These are phyloP conservation scores for Pleoardoris graminearum DNA, from an alignment of 2,329 filamentous ascomycete genomes.

Conservation along the genomic window DNA sequence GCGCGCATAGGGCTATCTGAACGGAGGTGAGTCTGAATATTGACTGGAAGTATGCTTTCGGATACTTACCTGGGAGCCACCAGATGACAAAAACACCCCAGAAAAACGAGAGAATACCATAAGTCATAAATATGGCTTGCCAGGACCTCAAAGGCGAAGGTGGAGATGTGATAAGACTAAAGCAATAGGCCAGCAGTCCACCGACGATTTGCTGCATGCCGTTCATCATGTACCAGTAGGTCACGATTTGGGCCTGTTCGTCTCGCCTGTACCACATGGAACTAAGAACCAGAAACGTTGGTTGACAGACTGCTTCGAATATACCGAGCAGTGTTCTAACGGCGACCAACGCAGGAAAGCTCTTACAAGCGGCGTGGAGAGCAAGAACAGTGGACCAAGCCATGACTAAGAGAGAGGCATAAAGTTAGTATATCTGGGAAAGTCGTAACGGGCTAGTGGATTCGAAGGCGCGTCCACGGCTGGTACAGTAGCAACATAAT, in stretches of 20 bases:
- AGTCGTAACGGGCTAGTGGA: background rate
- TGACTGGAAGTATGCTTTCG: background rate
- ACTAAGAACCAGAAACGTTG: constrained; percentile 67
- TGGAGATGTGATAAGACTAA: constrained; percentile 41
- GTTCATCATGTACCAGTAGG: constrained; percentile 78
- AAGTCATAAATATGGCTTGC: constrained; percentile 70
- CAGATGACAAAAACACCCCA: constrained; percentile 63
- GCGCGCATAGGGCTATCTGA: constrained; percentile 70
- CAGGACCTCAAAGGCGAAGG: constrained; percentile 60
- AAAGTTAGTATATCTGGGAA: background rate
- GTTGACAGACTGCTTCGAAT: constrained; percentile 72
- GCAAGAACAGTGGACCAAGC: constrained; percentile 66
- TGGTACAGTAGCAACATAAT: too few species aligned
- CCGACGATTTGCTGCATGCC: constrained; percentile 73
- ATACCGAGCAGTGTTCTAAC: constrained; percentile 70
- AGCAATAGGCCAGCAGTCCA: constrained; percentile 65
- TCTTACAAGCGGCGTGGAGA: constrained; percentile 63
- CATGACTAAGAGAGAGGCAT: constrained; percentile 48
- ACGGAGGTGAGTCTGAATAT: background rate
- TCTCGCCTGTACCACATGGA: constrained; percentile 72
- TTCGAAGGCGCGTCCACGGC: too few species aligned
- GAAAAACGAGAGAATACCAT: constrained; percentile 65
- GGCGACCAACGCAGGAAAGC: constrained; percentile 62
- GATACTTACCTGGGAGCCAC: constrained; percentile 33
- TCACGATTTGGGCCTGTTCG: constrained; percentile 68